Percentiles rank a stretch among this genome's conserved stretches.
phyloP scores from a whole-genome alignment of 1,284 basidiomycete genomes.

The Cerrena zonata region DNA sequence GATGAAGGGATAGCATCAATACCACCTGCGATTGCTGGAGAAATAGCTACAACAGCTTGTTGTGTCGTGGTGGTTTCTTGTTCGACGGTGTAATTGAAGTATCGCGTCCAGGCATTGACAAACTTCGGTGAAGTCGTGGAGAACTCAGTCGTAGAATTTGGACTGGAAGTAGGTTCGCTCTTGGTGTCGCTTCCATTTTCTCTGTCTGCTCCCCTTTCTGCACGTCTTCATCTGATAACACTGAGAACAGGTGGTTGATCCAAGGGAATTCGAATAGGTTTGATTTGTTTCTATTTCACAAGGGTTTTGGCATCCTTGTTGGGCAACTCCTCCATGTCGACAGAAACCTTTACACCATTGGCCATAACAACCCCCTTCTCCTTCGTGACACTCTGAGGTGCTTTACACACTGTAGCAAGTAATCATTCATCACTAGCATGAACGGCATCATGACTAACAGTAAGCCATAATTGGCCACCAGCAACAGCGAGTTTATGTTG shows the following conservation, averaged over 20 bases:
- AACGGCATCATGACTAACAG: constrained; percentile 81
- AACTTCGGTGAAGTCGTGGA: constrained; percentile 51
- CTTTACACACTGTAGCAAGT: constrained; percentile 71
- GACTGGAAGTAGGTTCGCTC: constrained; percentile 10
- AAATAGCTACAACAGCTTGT: constrained; percentile 66
- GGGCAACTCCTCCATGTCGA: constrained; percentile 88
- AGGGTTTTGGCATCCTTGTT: constrained; percentile 85
- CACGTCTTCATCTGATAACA: constrained; percentile 60
- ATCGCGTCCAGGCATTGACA: constrained; percentile 64
- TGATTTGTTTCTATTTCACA: constrained; percentile 79
- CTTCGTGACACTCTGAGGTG: constrained; percentile 49
- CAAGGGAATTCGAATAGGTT: constrained; percentile 81
- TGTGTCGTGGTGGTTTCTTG: constrained; percentile 67
- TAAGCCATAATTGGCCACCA: constrained; percentile 96
- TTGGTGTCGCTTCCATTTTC: constrained; percentile 19
- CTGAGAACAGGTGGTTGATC: constrained; percentile 84
- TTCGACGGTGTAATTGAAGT: constrained; percentile 72
- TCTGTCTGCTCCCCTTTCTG: constrained; percentile 50
- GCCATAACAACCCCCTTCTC: constrained; percentile 81
- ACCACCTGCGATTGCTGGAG: constrained; percentile 44
- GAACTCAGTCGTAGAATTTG: constrained; percentile 28
- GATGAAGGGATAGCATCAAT: constrained; percentile 42
- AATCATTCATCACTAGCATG: constrained; percentile 74
- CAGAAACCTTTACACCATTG: constrained; percentile 80
- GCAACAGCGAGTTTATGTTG: constrained; percentile 82